Conservation (phyloP, 1,139 yeast genomes). For the Suhomyces wounanorum region DNA sequence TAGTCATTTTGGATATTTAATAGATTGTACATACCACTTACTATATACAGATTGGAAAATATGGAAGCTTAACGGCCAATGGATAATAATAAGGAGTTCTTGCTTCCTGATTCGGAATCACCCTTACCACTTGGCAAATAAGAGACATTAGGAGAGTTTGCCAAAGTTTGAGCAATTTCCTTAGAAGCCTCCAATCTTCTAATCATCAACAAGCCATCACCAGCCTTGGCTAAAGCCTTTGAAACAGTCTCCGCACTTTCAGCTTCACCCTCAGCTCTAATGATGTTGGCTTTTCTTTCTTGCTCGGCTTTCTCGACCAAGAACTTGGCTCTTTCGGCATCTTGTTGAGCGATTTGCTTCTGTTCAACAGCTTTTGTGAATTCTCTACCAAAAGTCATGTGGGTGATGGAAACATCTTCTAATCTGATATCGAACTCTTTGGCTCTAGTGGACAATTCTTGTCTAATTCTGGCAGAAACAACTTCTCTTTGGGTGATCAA, state of each 20-base stretch:
- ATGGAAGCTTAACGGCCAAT: slow-evolving; percentile 33
- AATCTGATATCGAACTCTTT: slow-evolving; percentile 84
- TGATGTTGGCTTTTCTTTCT: slow-evolving; percentile 91
- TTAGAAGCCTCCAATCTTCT: slow-evolving; percentile 96
- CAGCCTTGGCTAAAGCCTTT: slow-evolving; percentile 89
- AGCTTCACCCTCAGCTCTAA: slow-evolving; percentile 99
- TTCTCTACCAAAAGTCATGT: slow-evolving; percentile 95
- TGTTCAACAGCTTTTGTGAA: slow-evolving; percentile 98
- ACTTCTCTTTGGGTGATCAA: slow-evolving; percentile 96
- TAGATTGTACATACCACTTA: slow-evolving; percentile 6
- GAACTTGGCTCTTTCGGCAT: slow-evolving; percentile 95
- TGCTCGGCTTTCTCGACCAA: slow-evolving; percentile 97
- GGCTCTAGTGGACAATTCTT: slow-evolving; percentile 83
- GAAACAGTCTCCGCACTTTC: slow-evolving; percentile 97
- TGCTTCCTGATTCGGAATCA: slow-evolving; percentile 31
- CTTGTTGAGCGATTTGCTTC: slow-evolving; percentile 99
- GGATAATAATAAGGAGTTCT: slow-evolving; percentile 43
- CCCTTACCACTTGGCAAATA: slow-evolving; percentile 69
- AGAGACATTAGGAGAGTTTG: slow-evolving; percentile 83
- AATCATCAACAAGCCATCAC: slow-evolving; percentile 92
- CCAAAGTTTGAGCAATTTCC: slow-evolving; percentile 88
- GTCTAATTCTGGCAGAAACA: slow-evolving; percentile 86
- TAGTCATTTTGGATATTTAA: slow-evolving; percentile 42
- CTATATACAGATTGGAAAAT: slow-evolving; percentile 8
- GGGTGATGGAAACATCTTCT: slow-evolving; percentile 98